These are phyloP conservation scores for Fusarium robinianum DNA, from an alignment of 2,329 filamentous ascomycete species.

Conservation along the genomic window DNA sequence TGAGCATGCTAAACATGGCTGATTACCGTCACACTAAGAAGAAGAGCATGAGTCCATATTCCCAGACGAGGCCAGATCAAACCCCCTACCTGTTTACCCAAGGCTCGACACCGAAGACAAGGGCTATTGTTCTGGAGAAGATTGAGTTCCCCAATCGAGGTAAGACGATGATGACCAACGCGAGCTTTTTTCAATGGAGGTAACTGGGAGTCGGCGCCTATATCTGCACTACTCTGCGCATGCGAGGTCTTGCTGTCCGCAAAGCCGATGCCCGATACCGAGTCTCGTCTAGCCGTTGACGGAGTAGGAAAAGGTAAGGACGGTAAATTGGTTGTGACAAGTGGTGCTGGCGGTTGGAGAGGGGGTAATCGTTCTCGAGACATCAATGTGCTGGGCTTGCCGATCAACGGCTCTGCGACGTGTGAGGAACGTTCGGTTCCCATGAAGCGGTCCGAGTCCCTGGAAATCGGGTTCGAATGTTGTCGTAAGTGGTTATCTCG, in stretches of 20 bases:
- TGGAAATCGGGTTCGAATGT: conserved; percentile 48
- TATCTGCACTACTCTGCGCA: conserved; percentile 49
- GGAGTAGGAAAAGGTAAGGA: conserved; percentile 38
- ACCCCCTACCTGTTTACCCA: conserved; percentile 50
- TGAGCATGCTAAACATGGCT: conserved; percentile 54
- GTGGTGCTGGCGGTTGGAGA: conserved; percentile 45
- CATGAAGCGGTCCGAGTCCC: conserved; percentile 52
- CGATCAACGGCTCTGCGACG: conserved; percentile 15
- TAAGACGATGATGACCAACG: conserved; percentile 56
- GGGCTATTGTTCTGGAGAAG: conserved; percentile 53
- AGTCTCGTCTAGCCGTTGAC: conserved; percentile 37
- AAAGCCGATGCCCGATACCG: conserved; percentile 43
- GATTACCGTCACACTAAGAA: conserved; percentile 56
- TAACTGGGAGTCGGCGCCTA: conserved; percentile 56
- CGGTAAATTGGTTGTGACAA: conserved; percentile 37
- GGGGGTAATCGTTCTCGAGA: conserved; percentile 37
- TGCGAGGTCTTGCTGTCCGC: conserved; percentile 44
- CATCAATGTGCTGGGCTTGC: conserved; percentile 28
- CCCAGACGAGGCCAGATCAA: neutral
- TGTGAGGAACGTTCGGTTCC: conserved; percentile 20
- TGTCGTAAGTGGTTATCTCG: conserved; percentile 56
- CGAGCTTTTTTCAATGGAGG: conserved; percentile 60
- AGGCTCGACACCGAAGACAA: conserved; percentile 57
- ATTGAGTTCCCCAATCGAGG: conserved; percentile 61
- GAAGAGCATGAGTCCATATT: conserved; percentile 8